Evolutionary conservation across 225 moss, liverwort and hornwort genomes (phyloP).

Genomic region (Neckera pumila): DNA sequence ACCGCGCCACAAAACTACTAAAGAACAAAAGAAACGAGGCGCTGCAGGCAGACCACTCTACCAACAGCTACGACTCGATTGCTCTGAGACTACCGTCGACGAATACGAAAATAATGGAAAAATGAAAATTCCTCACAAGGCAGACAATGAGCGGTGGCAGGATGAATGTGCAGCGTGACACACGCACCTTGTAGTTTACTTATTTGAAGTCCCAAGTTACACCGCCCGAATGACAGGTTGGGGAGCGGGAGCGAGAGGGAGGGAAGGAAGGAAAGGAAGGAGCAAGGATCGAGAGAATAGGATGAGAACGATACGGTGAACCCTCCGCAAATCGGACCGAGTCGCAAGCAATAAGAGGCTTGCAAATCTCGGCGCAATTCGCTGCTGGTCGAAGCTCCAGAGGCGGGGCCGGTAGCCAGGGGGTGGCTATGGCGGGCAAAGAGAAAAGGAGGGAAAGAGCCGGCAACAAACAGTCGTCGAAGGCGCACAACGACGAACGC

Average conservation of each 20-base stretch:
- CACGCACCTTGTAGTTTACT: background rate
- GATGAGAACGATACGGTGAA: background rate
- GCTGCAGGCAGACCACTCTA: background rate
- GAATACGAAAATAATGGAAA: background rate
- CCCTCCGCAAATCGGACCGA: conserved; percentile 3
- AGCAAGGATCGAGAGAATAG: background rate
- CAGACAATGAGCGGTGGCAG: background rate
- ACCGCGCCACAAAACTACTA: background rate
- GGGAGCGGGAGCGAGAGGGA: background rate
- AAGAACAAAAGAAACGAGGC: background rate
- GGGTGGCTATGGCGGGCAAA: conserved; percentile 24
- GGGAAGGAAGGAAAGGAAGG: background rate
- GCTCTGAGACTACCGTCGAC: background rate
- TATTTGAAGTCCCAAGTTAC: conserved; percentile 13
- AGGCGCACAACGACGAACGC: background rate
- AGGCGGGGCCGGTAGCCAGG: background rate
- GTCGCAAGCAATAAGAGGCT: conserved; percentile 11
- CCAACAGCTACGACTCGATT: background rate
- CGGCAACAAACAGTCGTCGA: conserved; percentile 10
- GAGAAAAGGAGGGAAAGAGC: conserved; percentile 28
- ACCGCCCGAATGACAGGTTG: background rate
- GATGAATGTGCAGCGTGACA: conserved; percentile 29
- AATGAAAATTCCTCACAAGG: background rate
- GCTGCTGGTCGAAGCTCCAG: background rate
- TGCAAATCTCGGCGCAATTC: conserved; percentile 13